These are phyloP conservation scores for Eutypella sp. DNA, from an alignment of 2,329 filamentous ascomycete genomes.

Conservation along the genomic window DNA sequence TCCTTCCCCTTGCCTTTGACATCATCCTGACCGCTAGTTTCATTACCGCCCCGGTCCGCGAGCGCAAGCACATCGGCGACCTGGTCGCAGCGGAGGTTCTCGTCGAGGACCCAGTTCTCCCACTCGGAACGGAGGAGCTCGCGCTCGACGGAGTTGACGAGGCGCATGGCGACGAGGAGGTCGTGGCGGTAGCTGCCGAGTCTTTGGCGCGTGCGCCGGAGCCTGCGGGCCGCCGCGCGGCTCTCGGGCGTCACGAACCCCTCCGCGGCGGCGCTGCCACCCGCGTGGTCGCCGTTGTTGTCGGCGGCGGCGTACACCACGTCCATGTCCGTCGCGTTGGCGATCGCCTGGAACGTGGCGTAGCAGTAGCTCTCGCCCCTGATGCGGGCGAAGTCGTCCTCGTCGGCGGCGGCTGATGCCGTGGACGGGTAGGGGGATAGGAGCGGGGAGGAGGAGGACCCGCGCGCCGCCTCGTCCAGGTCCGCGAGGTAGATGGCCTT, in stretches of 20 bases:
- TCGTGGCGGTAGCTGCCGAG: slow-evolving; percentile 85
- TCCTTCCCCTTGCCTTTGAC: slow-evolving; percentile 10
- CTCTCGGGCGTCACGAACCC: slow-evolving; percentile 43
- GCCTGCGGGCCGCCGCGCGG: slow-evolving; percentile 54
- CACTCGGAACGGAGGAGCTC: slow-evolving; percentile 85
- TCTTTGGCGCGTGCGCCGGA: slow-evolving; percentile 76
- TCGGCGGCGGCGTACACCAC: slow-evolving; percentile 50
- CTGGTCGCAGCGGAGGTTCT: slow-evolving; percentile 70
- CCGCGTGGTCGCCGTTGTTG: slow-evolving; percentile 8
- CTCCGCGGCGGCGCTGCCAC: not conserved
- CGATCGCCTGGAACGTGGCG: slow-evolving; percentile 55
- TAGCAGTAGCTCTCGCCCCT: slow-evolving; percentile 52
- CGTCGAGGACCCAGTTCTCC: slow-evolving; percentile 85
- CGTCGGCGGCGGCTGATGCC: too few species aligned
- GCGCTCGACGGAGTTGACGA: slow-evolving; percentile 83
- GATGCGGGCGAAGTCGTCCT: too few species aligned
- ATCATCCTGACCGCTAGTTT: slow-evolving; percentile 10
- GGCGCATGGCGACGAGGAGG: slow-evolving; percentile 80
- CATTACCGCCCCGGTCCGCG: slow-evolving; percentile 32
- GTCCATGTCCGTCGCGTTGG: slow-evolving; percentile 54
- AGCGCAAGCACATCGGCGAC: slow-evolving; percentile 40
- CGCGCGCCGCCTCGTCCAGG: slow-evolving; percentile 58
- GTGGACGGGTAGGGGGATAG: slow-evolving; percentile 10
- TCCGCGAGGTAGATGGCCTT: slow-evolving; percentile 80
- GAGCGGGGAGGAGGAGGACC: slow-evolving; percentile 26